phyloP scores from a whole-genome alignment of 495 filamentous ascomycete species.

The Aspergillus leporis region DNA sequence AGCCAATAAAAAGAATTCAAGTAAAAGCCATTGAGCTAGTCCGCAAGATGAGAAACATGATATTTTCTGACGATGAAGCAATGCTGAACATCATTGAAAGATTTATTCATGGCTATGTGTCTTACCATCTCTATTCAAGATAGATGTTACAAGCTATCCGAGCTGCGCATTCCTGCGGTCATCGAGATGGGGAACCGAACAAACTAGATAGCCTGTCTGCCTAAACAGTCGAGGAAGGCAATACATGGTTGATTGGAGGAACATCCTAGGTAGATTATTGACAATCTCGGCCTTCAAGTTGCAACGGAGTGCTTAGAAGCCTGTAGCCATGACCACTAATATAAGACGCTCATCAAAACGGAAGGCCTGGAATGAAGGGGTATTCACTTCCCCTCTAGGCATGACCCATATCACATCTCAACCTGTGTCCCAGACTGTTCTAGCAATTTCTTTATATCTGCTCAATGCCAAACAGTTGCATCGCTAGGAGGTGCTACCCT shows the following conservation, averaged over 20 bases:
- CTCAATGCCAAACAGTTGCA: too few species aligned
- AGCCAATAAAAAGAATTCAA: neutral
- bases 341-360: too few species aligned
- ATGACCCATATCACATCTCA: too few species aligned
- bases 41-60: neutral
- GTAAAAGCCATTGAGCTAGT: neutral
- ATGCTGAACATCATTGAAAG: neutral
- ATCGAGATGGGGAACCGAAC: neutral
- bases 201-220: neutral
- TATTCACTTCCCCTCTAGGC: too few species aligned
- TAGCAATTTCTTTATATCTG: too few species aligned
- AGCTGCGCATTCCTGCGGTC: constrained; percentile 4
- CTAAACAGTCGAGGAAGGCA: neutral
- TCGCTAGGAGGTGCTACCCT: too few species aligned
- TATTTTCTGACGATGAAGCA: neutral
- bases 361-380: too few species aligned
- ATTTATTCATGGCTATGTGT: constrained; percentile 8
- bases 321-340: too few species aligned
- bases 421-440: too few species aligned
- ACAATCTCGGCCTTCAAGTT: too few species aligned
- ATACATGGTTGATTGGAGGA: neutral
- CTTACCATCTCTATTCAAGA: constrained; percentile 3
- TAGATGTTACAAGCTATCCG: constrained; percentile 1
- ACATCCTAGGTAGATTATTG: too few species aligned
- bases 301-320: too few species aligned